These are phyloP conservation scores for Coccomyxa sp. DNA, from an alignment of 139 green algal genomes.

Conservation along the genomic window DNA sequence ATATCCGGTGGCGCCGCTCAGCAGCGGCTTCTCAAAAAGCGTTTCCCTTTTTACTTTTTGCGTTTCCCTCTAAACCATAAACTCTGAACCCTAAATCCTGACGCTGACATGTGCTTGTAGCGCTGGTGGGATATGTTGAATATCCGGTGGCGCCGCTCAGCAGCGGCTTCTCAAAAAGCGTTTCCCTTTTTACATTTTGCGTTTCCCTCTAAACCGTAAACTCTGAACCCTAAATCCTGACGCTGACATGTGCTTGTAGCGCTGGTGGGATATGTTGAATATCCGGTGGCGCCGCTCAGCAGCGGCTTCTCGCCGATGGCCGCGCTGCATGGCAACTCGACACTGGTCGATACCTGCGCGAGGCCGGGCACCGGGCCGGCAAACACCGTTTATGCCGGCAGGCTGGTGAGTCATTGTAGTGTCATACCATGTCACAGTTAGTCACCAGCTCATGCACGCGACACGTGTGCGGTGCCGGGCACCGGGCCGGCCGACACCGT, in stretches of 20 bases:
- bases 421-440: no score
- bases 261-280: slow-evolving; percentile 81
- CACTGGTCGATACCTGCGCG: slow-evolving; percentile 16
- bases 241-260: slow-evolving; percentile 34
- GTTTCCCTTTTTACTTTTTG: no score
- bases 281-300: slow-evolving; percentile 68
- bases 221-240: no score
- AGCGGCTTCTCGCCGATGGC: slow-evolving; percentile 63
- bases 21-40: slow-evolving; percentile 72
- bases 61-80: no score
- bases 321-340: slow-evolving; percentile 3
- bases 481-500: not conserved
- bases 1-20: slow-evolving; percentile 72
- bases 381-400: slow-evolving; percentile 3
- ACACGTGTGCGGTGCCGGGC: slow-evolving; percentile 17
- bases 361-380: slow-evolving; percentile 4
- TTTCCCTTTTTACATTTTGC: no score
- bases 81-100: no score
- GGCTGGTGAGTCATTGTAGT: slow-evolving; percentile 2
- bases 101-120: slow-evolving; percentile 44
- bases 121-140: slow-evolving; percentile 76
- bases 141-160: slow-evolving; percentile 73
- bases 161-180: slow-evolving; percentile 74
- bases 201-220: no score
- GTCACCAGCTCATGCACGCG: not conserved